Evolutionary conservation across 1,284 basidiomycete genomes (phyloP).

Genomic region (Thecaphora thlaspeos): DNA sequence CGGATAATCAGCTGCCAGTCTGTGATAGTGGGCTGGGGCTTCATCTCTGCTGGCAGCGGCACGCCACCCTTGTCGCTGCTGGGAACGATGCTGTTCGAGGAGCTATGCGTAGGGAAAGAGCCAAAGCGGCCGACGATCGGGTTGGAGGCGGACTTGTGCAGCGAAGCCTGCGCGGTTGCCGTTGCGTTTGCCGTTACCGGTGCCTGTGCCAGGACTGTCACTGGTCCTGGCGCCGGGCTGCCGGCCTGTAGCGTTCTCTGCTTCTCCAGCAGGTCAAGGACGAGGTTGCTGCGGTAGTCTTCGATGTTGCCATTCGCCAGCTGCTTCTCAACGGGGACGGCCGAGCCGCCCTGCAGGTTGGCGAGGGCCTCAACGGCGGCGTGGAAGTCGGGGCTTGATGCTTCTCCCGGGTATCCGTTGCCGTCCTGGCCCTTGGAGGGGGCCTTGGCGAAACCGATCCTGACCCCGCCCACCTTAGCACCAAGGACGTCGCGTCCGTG

Average conservation of each 20-base stretch:
- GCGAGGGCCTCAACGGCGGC: slow-evolving; percentile 37
- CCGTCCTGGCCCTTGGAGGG: slow-evolving; percentile 60
- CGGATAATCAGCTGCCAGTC: slow-evolving; percentile 94
- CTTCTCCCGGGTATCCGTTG: slow-evolving; percentile 14
- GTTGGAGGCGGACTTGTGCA: slow-evolving; percentile 61
- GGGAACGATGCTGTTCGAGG: slow-evolving; percentile 54
- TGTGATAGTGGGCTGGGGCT: slow-evolving; percentile 54
- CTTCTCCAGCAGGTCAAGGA: slow-evolving; percentile 78
- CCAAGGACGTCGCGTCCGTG: slow-evolving; percentile 93
- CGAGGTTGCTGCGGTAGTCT: slow-evolving; percentile 86
- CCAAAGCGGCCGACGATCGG: slow-evolving; percentile 63
- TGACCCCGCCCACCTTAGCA: slow-evolving; percentile 88
- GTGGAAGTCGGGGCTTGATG: slow-evolving; percentile 10
- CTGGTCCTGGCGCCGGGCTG: background rate
- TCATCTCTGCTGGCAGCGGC: slow-evolving; percentile 52
- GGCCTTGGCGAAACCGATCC: slow-evolving; percentile 93
- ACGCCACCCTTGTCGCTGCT: slow-evolving; percentile 57
- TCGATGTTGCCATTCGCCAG: slow-evolving; percentile 83
- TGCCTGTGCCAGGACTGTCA: too few species aligned
- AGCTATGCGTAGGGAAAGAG: slow-evolving; percentile 39
- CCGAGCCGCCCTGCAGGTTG: slow-evolving; percentile 69
- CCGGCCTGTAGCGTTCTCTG: slow-evolving; percentile 12
- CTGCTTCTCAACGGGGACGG: slow-evolving; percentile 85
- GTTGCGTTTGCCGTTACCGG: too few species aligned
- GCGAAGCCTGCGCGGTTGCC: background rate